phyloP scores from a whole-genome alignment of 345 rosid species.

The Hypericum androsaemum region DNA sequence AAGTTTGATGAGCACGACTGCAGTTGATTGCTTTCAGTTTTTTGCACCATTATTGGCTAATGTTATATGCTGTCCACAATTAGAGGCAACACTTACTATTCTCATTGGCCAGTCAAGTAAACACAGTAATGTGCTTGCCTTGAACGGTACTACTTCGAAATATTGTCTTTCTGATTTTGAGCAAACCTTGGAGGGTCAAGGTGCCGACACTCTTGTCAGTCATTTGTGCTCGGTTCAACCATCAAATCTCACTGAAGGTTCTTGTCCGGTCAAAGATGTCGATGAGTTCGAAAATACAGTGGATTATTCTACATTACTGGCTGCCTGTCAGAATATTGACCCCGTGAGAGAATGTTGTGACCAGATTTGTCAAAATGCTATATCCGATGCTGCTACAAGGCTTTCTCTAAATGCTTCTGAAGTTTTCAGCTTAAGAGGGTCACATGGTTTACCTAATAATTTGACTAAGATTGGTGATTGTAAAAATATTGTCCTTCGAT shows the following conservation, averaged over 20 bases:
- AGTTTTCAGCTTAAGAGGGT: constrained; percentile 20
- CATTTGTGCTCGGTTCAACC: constrained; percentile 52
- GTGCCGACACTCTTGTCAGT: constrained; percentile 48
- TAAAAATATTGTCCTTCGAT: constrained; percentile 56
- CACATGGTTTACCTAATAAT: constrained; percentile 37
- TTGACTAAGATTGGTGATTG: constrained; percentile 61
- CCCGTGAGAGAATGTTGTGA: constrained; percentile 92
- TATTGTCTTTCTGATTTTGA: constrained; percentile 75
- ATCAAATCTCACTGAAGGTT: constrained; percentile 69
- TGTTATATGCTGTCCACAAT: constrained; percentile 94
- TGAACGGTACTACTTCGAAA: constrained; percentile 53
- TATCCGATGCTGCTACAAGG: constrained; percentile 65
- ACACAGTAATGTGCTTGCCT: constrained; percentile 53
- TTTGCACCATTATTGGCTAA: constrained; percentile 85
- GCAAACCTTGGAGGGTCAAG: constrained; percentile 66
- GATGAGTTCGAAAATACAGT: constrained; percentile 56
- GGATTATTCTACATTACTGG: constrained; percentile 61
- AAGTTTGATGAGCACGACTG: constrained; percentile 62
- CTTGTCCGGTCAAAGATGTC: constrained; percentile 69
- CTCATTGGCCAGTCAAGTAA: constrained; percentile 75
- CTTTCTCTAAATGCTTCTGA: constrained; percentile 55
- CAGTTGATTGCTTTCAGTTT: constrained; percentile 64
- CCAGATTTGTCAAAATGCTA: constrained; percentile 69
- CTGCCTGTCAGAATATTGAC: constrained; percentile 65
- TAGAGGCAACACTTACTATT: constrained; percentile 64